phyloP scores from a whole-genome alignment of 257 asterid genomes.

The Plantago major region DNA sequence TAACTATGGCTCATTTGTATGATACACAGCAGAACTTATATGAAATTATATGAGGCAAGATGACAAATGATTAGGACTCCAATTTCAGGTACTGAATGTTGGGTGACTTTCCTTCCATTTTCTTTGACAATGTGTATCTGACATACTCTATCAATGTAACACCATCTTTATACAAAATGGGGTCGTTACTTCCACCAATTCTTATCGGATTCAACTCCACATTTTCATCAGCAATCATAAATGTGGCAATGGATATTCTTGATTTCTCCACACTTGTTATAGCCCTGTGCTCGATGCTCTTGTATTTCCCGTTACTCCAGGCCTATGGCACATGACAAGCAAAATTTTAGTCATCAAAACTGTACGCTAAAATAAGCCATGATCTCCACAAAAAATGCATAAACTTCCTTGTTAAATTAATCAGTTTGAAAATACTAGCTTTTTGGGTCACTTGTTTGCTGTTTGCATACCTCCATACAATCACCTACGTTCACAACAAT shows the following conservation, averaged over 20 bases:
- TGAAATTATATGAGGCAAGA: too few species aligned
- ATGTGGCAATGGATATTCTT: constrained; percentile 33
- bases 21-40: too few species aligned
- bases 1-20: too few species aligned
- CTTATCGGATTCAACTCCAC: constrained; percentile 27
- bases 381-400: too few species aligned
- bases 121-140: constrained; percentile 24
- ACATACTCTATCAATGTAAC: constrained; percentile 30
- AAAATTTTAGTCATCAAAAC: not conserved
- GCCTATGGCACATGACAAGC: constrained; percentile 19
- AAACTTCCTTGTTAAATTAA: too few species aligned
- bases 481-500: constrained; percentile 43
- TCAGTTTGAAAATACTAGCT: too few species aligned
- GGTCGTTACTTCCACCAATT: constrained; percentile 22
- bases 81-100: constrained; percentile 30
- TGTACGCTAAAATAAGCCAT: too few species aligned
- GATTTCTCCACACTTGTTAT: constrained; percentile 25
- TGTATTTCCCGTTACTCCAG: constrained; percentile 49
- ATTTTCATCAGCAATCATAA: constrained; percentile 36
- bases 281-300: constrained; percentile 43
- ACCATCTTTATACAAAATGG: constrained; percentile 25
- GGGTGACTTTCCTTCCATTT: constrained; percentile 37
- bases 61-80: not conserved
- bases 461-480: constrained; percentile 29
- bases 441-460: not conserved